phyloP scores from a whole-genome alignment of 177 flowering plant genomes.

The Vitis hybrid region DNA sequence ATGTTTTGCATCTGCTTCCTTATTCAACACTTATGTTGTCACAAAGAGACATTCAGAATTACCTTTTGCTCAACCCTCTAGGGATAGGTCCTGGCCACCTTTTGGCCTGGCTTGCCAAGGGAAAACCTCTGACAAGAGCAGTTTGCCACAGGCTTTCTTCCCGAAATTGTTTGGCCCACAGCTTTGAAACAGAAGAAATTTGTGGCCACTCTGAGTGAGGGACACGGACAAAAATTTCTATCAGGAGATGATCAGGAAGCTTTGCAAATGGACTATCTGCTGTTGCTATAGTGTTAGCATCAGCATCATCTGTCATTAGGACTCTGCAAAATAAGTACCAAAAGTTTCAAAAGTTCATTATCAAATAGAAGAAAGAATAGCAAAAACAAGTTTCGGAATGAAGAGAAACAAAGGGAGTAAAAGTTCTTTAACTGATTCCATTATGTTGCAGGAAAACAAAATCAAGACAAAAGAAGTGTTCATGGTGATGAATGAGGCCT shows the following conservation, averaged over 20 bases:
- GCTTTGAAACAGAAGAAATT: slow-evolving; percentile 63
- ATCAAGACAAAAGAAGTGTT: no score
- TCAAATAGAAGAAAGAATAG: no score
- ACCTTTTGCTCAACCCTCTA: slow-evolving; percentile 70
- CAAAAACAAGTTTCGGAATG: no score
- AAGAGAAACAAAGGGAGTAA: no score
- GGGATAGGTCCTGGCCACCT: slow-evolving; percentile 92
- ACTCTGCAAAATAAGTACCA: slow-evolving; percentile 23
- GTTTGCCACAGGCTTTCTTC: slow-evolving; percentile 76
- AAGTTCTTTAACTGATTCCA: no score
- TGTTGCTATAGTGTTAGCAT: slow-evolving; percentile 13
- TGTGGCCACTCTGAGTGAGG: slow-evolving; percentile 64
- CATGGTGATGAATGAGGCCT: no score
- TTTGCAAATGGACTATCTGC: slow-evolving; percentile 44
- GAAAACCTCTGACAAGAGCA: slow-evolving; percentile 60
- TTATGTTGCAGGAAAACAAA: no score
- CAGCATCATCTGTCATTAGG: slow-evolving; percentile 29
- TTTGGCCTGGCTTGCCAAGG: slow-evolving; percentile 46
- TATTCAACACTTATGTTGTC: neutral
- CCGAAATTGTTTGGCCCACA: slow-evolving; percentile 64
- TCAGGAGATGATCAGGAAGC: slow-evolving; percentile 76
- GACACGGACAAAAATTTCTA: slow-evolving; percentile 68
- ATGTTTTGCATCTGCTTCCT: neutral
- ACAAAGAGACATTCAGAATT: neutral
- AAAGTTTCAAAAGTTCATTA: neutral